Conservation (phyloP, 306 rosid genomes). For the Pachyrhizus erosus region DNA sequence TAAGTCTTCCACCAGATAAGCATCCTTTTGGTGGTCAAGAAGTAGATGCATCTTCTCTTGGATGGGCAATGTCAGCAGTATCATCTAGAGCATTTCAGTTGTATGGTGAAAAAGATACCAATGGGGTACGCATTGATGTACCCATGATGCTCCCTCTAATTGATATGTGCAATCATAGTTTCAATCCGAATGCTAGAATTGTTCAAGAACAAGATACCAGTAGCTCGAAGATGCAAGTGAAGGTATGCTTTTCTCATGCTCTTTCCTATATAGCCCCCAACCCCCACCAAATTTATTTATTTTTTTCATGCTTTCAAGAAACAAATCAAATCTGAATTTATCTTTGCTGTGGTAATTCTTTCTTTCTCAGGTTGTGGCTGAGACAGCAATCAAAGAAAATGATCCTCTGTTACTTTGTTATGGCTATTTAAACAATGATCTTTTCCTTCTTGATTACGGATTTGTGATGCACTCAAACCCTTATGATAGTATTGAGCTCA, state of each 20-base stretch:
- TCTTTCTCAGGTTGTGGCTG: conserved; percentile 85
- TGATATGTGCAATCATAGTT: conserved; percentile 98
- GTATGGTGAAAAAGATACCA: conserved; percentile 63
- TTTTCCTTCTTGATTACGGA: conserved; percentile 89
- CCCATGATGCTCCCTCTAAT: conserved; percentile 99
- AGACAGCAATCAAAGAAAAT: conserved; percentile 64
- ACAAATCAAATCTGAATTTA: conserved; percentile 21
- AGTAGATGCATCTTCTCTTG: conserved; percentile 90
- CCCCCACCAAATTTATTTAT: not conserved
- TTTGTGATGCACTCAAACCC: conserved; percentile 84
- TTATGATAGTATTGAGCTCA: conserved; percentile 82
- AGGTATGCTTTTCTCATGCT: conserved; percentile 51
- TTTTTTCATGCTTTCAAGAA: not conserved
- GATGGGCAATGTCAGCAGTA: conserved; percentile 99
- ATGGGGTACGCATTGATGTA: conserved; percentile 52
- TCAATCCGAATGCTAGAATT: conserved; percentile 76
- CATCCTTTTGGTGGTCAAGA: conserved; percentile 88
- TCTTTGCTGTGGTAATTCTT: conserved; percentile 33
- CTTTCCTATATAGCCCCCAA: not conserved
- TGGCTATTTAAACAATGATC: conserved; percentile 82
- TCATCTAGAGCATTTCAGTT: conserved; percentile 90
- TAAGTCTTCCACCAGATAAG: conserved; percentile 54
- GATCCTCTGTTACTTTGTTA: conserved; percentile 75
- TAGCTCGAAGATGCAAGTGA: conserved; percentile 64
- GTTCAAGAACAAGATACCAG: conserved; percentile 76